A percentile compares a stretch with the other conserved stretches of the same genome.
phyloP scores from a whole-genome alignment of 495 filamentous ascomycete genomes.

The Evernia prunastri region DNA sequence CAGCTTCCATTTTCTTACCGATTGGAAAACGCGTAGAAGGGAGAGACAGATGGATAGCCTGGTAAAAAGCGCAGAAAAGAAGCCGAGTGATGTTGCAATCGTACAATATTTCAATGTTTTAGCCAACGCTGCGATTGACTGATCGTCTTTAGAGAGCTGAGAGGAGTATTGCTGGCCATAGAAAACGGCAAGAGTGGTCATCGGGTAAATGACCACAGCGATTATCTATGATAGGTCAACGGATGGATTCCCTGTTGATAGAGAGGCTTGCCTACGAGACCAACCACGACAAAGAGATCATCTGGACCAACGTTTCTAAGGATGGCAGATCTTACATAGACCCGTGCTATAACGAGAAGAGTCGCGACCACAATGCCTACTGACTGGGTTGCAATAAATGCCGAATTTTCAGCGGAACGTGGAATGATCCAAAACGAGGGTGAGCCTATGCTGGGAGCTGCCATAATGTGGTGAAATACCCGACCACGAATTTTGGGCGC shows the following conservation, averaged over 20 bases:
- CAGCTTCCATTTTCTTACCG: conserved; percentile 32
- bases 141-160: not conserved
- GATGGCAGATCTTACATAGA: conserved; percentile 4
- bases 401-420: no score
- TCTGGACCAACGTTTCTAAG: conserved; percentile 7
- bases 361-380: not conserved
- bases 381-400: no score
- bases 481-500: no score
- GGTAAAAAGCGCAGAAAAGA: conserved; percentile 36
- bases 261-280: not conserved
- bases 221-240: no score
- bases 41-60: conserved; percentile 43
- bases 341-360: not conserved
- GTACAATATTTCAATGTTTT: no score
- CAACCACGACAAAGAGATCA: not conserved
- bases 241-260: not conserved
- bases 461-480: no score
- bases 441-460: no score
- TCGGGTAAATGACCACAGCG: not conserved
- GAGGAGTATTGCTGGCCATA: not conserved
- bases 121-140: not conserved
- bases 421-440: no score
- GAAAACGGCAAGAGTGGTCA: not conserved
- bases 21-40: conserved; percentile 37
- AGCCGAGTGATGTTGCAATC: no score